phyloP scores from a whole-genome alignment of 2,329 filamentous ascomycete species.

The Pseudocercospora eumusae region DNA sequence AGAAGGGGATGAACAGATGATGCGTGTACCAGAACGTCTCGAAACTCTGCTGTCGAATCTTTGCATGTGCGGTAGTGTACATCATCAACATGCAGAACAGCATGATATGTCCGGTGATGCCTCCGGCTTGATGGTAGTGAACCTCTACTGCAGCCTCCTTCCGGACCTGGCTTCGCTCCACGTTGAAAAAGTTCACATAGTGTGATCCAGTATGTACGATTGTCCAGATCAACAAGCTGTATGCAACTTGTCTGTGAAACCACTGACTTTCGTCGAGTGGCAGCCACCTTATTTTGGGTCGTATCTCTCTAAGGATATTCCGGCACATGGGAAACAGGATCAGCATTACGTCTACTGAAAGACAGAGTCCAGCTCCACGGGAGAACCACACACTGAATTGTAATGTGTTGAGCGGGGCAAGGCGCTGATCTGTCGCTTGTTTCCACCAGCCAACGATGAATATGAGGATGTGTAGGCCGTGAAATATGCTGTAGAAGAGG shows the following conservation, averaged over 20 bases:
- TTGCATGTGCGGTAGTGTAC: slow-evolving; percentile 91
- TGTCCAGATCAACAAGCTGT: slow-evolving; percentile 81
- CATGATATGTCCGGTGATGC: slow-evolving; percentile 96
- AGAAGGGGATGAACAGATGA: slow-evolving; percentile 95
- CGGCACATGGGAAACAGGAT: slow-evolving; percentile 94
- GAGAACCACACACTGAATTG: slow-evolving; percentile 94
- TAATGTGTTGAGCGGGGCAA: slow-evolving; percentile 78
- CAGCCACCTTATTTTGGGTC: slow-evolving; percentile 83
- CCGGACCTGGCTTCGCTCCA: slow-evolving; percentile 81
- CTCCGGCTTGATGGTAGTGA: slow-evolving; percentile 84
- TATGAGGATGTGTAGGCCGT: slow-evolving; percentile 41
- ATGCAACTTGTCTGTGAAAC: slow-evolving; percentile 95
- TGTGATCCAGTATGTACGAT: slow-evolving; percentile 75
- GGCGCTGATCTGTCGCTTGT: slow-evolving; percentile 66
- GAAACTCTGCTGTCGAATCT: slow-evolving; percentile 94
- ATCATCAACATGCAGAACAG: slow-evolving; percentile 98
- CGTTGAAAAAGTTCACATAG: slow-evolving; percentile 98
- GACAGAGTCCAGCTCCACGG: slow-evolving; percentile 82
- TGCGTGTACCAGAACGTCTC: slow-evolving; percentile 99
- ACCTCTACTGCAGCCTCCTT: slow-evolving; percentile 81
- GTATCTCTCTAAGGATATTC: slow-evolving; percentile 78
- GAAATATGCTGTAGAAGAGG: slow-evolving; percentile 42
- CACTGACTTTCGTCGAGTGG: slow-evolving; percentile 96
- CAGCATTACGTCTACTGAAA: slow-evolving; percentile 80
- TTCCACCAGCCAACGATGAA: slow-evolving; percentile 54